Conservation (phyloP, 1,284 basidiomycete species). For the Trichosporon sp. region DNA sequence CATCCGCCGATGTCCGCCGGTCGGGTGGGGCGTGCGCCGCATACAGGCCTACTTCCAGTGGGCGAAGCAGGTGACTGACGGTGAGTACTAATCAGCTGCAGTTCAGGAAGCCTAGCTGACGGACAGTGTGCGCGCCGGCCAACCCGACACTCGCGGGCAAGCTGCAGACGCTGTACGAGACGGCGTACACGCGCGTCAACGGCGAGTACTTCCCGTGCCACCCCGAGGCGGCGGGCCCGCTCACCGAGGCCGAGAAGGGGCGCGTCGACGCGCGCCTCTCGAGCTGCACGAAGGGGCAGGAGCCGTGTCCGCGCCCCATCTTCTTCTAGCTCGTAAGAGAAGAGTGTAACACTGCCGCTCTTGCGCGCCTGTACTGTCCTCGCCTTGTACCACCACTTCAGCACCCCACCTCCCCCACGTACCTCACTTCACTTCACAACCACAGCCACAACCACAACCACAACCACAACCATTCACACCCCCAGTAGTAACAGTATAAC, state of each 20-base stretch:
- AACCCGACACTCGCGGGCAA: conserved; percentile 39
- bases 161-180: conserved; percentile 45
- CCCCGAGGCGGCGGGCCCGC: conserved; percentile 40
- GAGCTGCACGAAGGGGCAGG: conserved; percentile 33
- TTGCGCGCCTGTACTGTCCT: neutral
- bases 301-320: conserved; percentile 36
- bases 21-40: conserved; percentile 45
- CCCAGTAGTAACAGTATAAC: neutral
- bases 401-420: neutral
- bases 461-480: neutral
- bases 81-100: conserved; percentile 24
- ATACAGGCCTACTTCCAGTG: conserved; percentile 50
- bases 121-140: conserved; percentile 39
- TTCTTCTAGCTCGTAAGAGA: conserved; percentile 36
- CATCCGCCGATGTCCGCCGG: conserved; percentile 42
- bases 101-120: conserved; percentile 1
- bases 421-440: too few species aligned
- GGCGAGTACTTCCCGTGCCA: conserved; percentile 45
- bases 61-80: conserved; percentile 50
- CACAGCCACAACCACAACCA: too few species aligned
- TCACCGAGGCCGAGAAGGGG: conserved; percentile 43
- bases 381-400: neutral
- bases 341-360: neutral
- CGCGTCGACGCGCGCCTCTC: conserved; percentile 37
- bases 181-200: conserved; percentile 41